Evolutionary conservation across 2,329 filamentous ascomycete species (phyloP).

Genomic region (Colletotrichum horii): DNA sequence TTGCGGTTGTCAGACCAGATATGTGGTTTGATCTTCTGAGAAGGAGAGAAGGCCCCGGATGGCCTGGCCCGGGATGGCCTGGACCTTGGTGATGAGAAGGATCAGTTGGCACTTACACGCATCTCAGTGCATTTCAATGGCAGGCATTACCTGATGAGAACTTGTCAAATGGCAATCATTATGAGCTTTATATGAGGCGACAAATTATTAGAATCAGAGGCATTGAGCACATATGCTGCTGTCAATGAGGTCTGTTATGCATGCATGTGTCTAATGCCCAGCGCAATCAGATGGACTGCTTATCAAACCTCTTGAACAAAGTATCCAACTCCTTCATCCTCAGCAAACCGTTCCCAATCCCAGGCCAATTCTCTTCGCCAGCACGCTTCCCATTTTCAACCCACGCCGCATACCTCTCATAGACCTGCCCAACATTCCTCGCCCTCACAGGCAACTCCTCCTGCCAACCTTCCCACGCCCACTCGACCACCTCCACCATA

Average conservation of each 20-base stretch:
- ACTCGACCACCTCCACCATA: conserved; percentile 45
- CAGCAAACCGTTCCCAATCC: not conserved
- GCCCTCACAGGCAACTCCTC: conserved; percentile 47
- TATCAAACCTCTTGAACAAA: not conserved
- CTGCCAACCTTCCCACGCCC: conserved; percentile 52
- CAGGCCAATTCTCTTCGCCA: not conserved
- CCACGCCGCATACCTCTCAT: conserved; percentile 56
- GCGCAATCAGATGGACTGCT: not conserved
- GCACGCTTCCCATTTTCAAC: conserved; percentile 15
- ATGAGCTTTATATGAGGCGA: not conserved
- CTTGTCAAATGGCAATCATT: accelerated
- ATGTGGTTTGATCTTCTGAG: conserved; percentile 5
- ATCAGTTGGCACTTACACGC: not conserved
- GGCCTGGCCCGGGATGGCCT: not conserved
- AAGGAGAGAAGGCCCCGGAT: not conserved
- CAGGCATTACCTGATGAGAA: not conserved
- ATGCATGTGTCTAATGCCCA: not conserved
- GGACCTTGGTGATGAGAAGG: not conserved
- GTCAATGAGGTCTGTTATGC: not conserved
- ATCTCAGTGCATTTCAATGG: not conserved
- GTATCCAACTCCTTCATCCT: not conserved
- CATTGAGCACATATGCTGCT: not conserved
- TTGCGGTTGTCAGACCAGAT: not conserved
- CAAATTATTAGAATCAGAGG: accelerated
- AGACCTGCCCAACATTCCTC: conserved; percentile 58